Percentiles rank a stretch among this genome's conserved stretches.
phyloP scores from a whole-genome alignment of 2,329 filamentous ascomycete species.

The Drechslerella dactyloides region DNA sequence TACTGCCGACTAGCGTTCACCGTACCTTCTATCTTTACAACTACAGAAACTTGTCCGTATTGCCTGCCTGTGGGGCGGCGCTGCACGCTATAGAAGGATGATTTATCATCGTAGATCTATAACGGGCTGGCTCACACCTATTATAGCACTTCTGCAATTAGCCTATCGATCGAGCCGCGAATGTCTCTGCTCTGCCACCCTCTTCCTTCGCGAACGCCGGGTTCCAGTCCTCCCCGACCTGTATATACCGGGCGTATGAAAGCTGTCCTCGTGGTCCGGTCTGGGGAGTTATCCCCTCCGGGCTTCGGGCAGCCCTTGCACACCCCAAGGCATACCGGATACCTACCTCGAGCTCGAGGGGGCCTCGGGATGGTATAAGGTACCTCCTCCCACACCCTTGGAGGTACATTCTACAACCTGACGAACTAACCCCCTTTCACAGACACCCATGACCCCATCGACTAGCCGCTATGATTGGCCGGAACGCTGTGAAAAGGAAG shows the following conservation, averaged over 20 bases:
- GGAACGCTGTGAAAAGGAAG: slow-evolving; percentile 11
- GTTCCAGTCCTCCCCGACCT: background rate
- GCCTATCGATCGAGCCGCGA: background rate
- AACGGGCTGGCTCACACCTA: no score
- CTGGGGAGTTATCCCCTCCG: background rate
- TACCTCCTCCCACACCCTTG: slow-evolving; percentile 26
- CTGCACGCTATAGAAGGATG: no score
- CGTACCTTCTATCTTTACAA: no score
- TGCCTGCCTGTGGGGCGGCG: no score
- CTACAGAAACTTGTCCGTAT: no score
- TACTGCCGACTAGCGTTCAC: no score
- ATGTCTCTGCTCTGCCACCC: slow-evolving; percentile 1
- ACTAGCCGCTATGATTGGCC: slow-evolving; percentile 33
- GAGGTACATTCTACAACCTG: slow-evolving; percentile 17
- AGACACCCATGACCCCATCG: slow-evolving; percentile 23
- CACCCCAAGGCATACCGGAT: background rate
- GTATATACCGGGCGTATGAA: background rate
- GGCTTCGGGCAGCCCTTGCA: background rate
- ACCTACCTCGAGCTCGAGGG: background rate
- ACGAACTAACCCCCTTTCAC: slow-evolving; percentile 23
- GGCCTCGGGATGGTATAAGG: background rate
- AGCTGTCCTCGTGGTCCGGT: background rate
- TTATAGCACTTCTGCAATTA: background rate
- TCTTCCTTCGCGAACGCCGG: background rate
- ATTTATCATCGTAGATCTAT: background rate